phyloP scores from a whole-genome alignment of 805 yeast species.

The Blastobotrys americana region DNA sequence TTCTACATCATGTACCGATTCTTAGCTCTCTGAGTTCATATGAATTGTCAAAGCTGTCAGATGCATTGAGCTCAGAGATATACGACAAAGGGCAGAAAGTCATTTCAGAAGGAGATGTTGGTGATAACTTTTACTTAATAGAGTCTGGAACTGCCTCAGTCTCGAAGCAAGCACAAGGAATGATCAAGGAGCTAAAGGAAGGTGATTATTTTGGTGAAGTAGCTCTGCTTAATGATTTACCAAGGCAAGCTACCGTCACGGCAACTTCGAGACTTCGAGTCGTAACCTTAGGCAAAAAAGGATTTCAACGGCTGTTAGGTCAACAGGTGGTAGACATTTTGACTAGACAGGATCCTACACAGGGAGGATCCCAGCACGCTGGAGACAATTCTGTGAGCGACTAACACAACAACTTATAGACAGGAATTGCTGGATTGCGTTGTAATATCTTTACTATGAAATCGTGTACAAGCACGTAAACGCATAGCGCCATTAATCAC shows the following conservation, averaged over 20 bases:
- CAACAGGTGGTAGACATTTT: slow-evolving; percentile 80
- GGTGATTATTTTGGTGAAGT: slow-evolving; percentile 97
- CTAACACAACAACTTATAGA: too few species aligned
- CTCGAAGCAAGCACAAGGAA: slow-evolving; percentile 51
- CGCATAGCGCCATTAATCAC: neutral
- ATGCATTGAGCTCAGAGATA: slow-evolving; percentile 76
- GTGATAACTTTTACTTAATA: slow-evolving; percentile 66
- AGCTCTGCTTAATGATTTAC: slow-evolving; percentile 83
- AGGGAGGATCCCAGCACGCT: too few species aligned
- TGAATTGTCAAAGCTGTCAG: slow-evolving; percentile 88
- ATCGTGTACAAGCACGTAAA: too few species aligned
- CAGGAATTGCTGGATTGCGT: too few species aligned
- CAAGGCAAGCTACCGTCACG: slow-evolving; percentile 88
- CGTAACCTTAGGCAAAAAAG: slow-evolving; percentile 86
- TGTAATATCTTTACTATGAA: too few species aligned
- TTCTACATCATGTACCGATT: slow-evolving; percentile 79
- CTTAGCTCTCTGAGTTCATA: slow-evolving; percentile 63
- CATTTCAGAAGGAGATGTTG: slow-evolving; percentile 79
- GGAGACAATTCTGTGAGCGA: too few species aligned
- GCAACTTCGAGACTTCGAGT: slow-evolving; percentile 73
- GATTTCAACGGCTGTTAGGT: slow-evolving; percentile 89
- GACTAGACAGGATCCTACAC: slow-evolving; percentile 74
- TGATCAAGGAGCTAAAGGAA: slow-evolving; percentile 51
- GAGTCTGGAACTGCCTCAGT: slow-evolving; percentile 82
- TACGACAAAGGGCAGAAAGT: slow-evolving; percentile 67